Evolutionary conservation across 202 grass and related monocot species (phyloP).

Genomic region (Bolboschoenoplectus hybrid): DNA sequence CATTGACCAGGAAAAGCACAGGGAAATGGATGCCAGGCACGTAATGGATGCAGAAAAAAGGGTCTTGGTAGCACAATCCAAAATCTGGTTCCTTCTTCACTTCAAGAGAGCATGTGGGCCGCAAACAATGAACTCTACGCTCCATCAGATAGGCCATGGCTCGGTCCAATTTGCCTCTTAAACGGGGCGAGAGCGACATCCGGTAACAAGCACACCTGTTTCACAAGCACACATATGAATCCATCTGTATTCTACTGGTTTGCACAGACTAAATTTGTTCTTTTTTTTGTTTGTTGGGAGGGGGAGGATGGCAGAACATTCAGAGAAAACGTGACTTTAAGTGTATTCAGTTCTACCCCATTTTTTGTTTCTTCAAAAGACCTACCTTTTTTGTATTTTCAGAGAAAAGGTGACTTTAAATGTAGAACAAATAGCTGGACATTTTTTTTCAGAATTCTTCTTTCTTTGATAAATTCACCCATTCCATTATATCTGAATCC

Average conservation of each 20-base stretch:
- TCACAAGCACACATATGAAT: conserved; percentile 5
- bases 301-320: not conserved
- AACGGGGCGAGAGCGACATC: conserved; percentile 55
- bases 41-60: conserved; percentile 74
- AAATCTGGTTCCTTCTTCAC: conserved; percentile 64
- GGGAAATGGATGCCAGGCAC: conserved; percentile 53
- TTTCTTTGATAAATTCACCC: not conserved
- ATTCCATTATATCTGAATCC: not conserved
- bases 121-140: conserved; percentile 40
- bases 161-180: conserved; percentile 57
- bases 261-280: not conserved
- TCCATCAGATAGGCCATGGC: conserved; percentile 63
- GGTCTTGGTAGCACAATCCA: conserved; percentile 44
- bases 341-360: not conserved
- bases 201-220: conserved; percentile 58
- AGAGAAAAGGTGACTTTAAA: not conserved
- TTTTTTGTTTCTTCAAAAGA: not conserved
- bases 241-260: conserved; percentile 3
- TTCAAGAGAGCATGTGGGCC: conserved; percentile 18
- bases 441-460: not conserved
- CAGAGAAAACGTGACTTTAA: too few relatives aligned
- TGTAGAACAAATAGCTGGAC: conserved; percentile 27
- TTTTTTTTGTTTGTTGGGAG: not conserved
- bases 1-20: conserved; percentile 67
- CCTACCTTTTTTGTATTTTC: not conserved